Conservation (phyloP, 177 flowering plant genomes). For the Tripterygium wilfordii region DNA sequence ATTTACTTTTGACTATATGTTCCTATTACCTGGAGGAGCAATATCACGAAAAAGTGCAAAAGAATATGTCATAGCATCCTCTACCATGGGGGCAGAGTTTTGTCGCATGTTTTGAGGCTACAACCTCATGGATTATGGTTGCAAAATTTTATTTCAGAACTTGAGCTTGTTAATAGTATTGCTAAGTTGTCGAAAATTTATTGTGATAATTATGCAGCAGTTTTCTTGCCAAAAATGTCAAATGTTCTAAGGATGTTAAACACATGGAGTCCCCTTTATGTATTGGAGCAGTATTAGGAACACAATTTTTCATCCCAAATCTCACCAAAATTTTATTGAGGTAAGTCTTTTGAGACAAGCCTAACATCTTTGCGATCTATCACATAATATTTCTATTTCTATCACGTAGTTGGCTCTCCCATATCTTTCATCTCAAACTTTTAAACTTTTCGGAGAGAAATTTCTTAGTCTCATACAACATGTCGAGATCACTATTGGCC, state of each 20-base stretch:
- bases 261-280: neutral
- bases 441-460: too few species aligned
- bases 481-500: too few species aligned
- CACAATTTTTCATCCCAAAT: too few species aligned
- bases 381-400: too few species aligned
- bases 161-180: constrained; percentile 4
- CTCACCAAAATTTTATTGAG: too few species aligned
- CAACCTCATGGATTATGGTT: neutral
- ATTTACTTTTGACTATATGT: constrained; percentile 9
- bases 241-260: neutral
- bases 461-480: too few species aligned
- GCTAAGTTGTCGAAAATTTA: constrained; percentile 7
- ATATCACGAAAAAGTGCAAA: constrained; percentile 13
- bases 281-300: too few species aligned
- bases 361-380: too few species aligned
- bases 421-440: too few species aligned
- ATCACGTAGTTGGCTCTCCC: too few species aligned
- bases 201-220: constrained; percentile 12
- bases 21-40: constrained; percentile 6
- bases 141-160: constrained; percentile 7
- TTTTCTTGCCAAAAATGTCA: neutral
- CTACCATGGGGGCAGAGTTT: constrained; percentile 15
- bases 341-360: too few species aligned
- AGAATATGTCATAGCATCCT: constrained; percentile 2
- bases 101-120: constrained; percentile 12